Evolutionary conservation across 1,284 basidiomycete species (phyloP).

Genomic region (Pterulicium gracile): DNA sequence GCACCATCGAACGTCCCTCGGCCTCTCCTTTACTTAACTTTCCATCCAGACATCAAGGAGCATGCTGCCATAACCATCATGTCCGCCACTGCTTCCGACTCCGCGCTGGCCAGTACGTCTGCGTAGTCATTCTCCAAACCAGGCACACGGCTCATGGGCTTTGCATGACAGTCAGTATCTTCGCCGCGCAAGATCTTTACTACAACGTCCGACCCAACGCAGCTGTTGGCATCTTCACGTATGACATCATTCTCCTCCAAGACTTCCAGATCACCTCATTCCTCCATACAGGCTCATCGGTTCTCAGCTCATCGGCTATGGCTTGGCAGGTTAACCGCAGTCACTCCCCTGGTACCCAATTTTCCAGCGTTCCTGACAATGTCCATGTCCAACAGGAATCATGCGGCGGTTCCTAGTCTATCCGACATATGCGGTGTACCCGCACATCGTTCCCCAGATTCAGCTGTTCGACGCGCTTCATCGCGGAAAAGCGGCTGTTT

Average conservation of each 20-base stretch:
- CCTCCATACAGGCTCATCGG: constrained; percentile 19
- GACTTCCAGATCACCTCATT: constrained; percentile 9
- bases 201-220: constrained; percentile 37
- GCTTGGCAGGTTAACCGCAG: constrained; percentile 30
- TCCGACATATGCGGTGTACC: constrained; percentile 8
- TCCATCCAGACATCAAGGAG: constrained; percentile 39
- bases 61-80: constrained; percentile 54
- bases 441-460: constrained; percentile 13
- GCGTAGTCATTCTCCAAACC: background rate
- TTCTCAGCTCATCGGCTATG: constrained; percentile 45
- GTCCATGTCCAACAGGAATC: background rate
- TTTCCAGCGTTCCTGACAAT: background rate
- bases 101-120: constrained; percentile 38
- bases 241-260: constrained; percentile 11
- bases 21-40: constrained; percentile 1
- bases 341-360: no score
- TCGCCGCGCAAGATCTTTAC: constrained; percentile 35
- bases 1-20: constrained; percentile 1
- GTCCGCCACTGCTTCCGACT: constrained; percentile 36
- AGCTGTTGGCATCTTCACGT: constrained; percentile 37
- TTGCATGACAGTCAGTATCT: constrained; percentile 31
- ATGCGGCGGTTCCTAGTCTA: constrained; percentile 7
- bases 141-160: background rate
- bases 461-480: constrained; percentile 30
- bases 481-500: constrained; percentile 18